These are phyloP conservation scores for Chalciporus chontae DNA, from an alignment of 768 basidiomycete genomes.

Conservation along the genomic window DNA sequence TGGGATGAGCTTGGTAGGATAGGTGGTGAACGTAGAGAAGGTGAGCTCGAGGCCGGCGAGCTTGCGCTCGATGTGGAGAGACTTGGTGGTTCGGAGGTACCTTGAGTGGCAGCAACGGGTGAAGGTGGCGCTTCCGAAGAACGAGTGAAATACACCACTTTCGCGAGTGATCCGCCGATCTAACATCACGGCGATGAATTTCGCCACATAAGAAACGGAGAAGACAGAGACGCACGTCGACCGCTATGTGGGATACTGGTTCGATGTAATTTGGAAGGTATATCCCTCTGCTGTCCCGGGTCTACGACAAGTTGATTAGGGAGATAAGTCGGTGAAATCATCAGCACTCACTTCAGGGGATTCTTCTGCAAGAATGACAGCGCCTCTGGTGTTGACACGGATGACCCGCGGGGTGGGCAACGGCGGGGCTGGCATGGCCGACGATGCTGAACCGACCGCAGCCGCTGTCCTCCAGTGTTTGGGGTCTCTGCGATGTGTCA, in stretches of 20 bases:
- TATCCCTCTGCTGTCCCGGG: slow-evolving; percentile 91
- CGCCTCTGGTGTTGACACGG: slow-evolving; percentile 92
- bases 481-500: slow-evolving; percentile 9
- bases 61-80: slow-evolving; percentile 37
- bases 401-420: slow-evolving; percentile 84
- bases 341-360: slow-evolving; percentile 75
- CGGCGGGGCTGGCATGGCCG: slow-evolving; percentile 49
- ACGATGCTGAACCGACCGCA: slow-evolving; percentile 8
- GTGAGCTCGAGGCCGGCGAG: slow-evolving; percentile 18
- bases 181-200: slow-evolving; percentile 30
- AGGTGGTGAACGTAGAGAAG: slow-evolving; percentile 17
- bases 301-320: slow-evolving; percentile 43
- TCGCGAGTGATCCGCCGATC: slow-evolving; percentile 97
- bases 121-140: slow-evolving; percentile 83
- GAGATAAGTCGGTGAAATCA: slow-evolving; percentile 4
- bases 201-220: neutral
- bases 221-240: slow-evolving; percentile 70
- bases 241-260: slow-evolving; percentile 94
- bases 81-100: slow-evolving; percentile 45
- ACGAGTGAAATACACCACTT: slow-evolving; percentile 97
- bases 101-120: slow-evolving; percentile 58
- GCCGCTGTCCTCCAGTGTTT: slow-evolving; percentile 12
- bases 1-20: slow-evolving; percentile 28
- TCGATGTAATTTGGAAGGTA: slow-evolving; percentile 98
- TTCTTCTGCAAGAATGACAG: slow-evolving; percentile 89